A percentile compares a stretch with the other conserved stretches of the same genome.
phyloP scores from a whole-genome alignment of 805 yeast genomes.

The Blastobotrys mokoenaii region DNA sequence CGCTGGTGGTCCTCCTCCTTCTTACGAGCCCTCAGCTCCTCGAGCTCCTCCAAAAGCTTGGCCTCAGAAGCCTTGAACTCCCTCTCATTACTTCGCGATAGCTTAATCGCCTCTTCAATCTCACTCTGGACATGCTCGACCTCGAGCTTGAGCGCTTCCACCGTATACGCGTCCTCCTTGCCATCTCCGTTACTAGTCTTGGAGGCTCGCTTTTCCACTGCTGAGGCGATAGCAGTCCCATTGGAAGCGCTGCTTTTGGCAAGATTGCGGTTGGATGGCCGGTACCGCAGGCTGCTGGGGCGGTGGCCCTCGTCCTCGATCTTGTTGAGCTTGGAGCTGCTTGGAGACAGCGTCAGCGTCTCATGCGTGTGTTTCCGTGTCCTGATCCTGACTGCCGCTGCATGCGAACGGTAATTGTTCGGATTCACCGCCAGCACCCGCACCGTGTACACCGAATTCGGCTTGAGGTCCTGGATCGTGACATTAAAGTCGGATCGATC shows the following conservation, averaged over 20 bases:
- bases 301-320: neutral
- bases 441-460: conserved; percentile 27
- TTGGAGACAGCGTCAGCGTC: conserved; percentile 8
- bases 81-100: conserved; percentile 20
- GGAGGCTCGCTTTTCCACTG: neutral
- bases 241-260: neutral
- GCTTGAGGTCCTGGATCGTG: conserved; percentile 26
- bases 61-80: conserved; percentile 23
- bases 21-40: conserved; percentile 22
- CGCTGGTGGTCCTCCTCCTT: conserved; percentile 27
- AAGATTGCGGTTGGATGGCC: conserved; percentile 3
- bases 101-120: conserved; percentile 21
- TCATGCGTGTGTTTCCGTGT: conserved; percentile 22
- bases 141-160: conserved; percentile 29
- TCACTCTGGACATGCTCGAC: conserved; percentile 29
- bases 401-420: conserved; percentile 21
- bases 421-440: conserved; percentile 27
- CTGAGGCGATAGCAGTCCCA: too few relatives aligned
- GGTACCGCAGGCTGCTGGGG: conserved; percentile 1
- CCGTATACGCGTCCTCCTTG: conserved; percentile 21
- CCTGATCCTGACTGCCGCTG: conserved; percentile 20
- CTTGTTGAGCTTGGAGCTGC: conserved; percentile 3
- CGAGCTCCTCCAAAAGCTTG: conserved; percentile 22
- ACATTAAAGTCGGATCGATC: conserved; percentile 28
- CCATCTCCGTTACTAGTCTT: conserved; percentile 1